These are phyloP conservation scores for Panaeolus cyanescens DNA, from an alignment of 768 basidiomycete species.

Conservation along the genomic window DNA sequence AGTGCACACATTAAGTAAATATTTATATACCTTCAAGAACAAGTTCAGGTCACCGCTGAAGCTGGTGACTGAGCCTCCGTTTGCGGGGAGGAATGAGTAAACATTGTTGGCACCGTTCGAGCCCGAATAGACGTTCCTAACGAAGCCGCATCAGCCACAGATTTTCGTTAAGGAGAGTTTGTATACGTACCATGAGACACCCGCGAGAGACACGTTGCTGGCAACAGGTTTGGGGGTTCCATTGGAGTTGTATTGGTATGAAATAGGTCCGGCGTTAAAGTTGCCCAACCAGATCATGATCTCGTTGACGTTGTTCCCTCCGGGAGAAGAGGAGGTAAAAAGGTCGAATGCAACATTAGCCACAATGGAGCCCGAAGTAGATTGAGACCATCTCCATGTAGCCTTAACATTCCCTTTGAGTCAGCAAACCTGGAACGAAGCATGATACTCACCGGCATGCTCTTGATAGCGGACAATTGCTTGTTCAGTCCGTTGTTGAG, in stretches of 20 bases:
- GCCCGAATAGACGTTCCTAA: constrained; percentile 57
- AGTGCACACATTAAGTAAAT: background rate
- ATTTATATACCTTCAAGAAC: constrained; percentile 47
- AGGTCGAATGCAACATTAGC: constrained; percentile 64
- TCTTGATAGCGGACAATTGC: constrained; percentile 52
- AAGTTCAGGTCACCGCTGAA: constrained; percentile 56
- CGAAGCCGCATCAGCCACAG: background rate
- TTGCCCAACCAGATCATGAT: constrained; percentile 73
- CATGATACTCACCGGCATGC: constrained; percentile 50
- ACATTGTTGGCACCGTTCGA: constrained; percentile 55
- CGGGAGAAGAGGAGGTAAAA: constrained; percentile 55
- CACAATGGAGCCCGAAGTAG: constrained; percentile 39
- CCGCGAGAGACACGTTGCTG: constrained; percentile 46
- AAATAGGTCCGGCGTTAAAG: constrained; percentile 60
- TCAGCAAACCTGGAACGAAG: background rate
- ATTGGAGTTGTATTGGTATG: constrained; percentile 41
- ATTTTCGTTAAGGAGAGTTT: background rate
- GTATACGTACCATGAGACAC: constrained; percentile 46
- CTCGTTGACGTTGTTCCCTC: constrained; percentile 48
- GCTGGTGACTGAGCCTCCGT: constrained; percentile 36
- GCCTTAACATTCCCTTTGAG: constrained; percentile 32
- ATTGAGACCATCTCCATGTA: constrained; percentile 59
- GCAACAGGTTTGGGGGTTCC: constrained; percentile 51
- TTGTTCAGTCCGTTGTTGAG: constrained; percentile 52
- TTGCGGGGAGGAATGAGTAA: constrained; percentile 47